Evolutionary conservation across 371 early-diverging fungal species (phyloP).

Genomic region (Rhizopus sp.): DNA sequence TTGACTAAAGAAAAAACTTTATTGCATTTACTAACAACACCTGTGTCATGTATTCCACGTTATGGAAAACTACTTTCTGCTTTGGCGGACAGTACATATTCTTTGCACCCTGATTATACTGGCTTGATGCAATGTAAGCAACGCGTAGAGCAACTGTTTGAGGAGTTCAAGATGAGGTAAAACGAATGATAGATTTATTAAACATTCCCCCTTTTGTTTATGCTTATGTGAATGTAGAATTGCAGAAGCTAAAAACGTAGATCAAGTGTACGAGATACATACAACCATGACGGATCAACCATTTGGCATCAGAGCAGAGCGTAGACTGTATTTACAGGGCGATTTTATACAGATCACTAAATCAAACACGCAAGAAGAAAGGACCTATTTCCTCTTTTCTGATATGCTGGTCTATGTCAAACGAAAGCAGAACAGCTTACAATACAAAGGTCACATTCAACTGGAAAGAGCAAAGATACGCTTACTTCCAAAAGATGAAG

Average conservation of each 20-base stretch:
- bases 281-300: constrained; percentile 36
- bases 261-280: constrained; percentile 41
- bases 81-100: constrained; percentile 38
- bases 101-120: constrained; percentile 50
- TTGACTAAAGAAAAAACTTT: constrained; percentile 18
- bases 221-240: constrained; percentile 14
- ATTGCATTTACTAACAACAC: constrained; percentile 35
- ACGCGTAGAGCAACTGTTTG: constrained; percentile 23
- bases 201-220: background rate
- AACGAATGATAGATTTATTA: background rate
- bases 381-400: constrained; percentile 40
- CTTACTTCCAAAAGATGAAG: constrained; percentile 27
- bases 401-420: constrained; percentile 43
- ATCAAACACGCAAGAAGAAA: constrained; percentile 29
- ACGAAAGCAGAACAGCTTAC: constrained; percentile 30
- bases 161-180: constrained; percentile 28
- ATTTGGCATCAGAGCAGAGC: constrained; percentile 34
- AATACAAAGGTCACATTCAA: constrained; percentile 42
- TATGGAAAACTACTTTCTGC: constrained; percentile 30
- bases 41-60: constrained; percentile 31
- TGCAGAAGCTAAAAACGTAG: constrained; percentile 37
- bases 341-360: constrained; percentile 14
- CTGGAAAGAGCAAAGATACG: constrained; percentile 37
- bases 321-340: constrained; percentile 22
- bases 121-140: constrained; percentile 35